phyloP scores from a whole-genome alignment of 768 basidiomycete species.

The Trametes gibbosa region DNA sequence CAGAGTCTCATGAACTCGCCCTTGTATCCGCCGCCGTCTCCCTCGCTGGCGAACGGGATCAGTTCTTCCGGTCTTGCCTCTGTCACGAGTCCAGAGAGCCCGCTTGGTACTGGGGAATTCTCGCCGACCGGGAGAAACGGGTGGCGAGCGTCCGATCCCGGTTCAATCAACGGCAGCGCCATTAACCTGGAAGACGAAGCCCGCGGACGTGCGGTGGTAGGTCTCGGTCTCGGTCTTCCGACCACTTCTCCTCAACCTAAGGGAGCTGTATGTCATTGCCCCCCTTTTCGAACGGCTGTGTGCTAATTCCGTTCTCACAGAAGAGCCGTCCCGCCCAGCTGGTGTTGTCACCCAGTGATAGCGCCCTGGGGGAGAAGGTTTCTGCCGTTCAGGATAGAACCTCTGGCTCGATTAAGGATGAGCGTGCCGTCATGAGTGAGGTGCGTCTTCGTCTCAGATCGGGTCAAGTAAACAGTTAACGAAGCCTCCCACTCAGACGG shows the following conservation, averaged over 20 bases:
- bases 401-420: slow-evolving; percentile 43
- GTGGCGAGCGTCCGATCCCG: slow-evolving; percentile 24
- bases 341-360: slow-evolving; percentile 60
- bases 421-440: slow-evolving; percentile 63
- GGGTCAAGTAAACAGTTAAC: neutral
- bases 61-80: slow-evolving; percentile 19
- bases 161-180: slow-evolving; percentile 8
- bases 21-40: slow-evolving; percentile 15
- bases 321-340: slow-evolving; percentile 52
- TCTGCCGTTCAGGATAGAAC: slow-evolving; percentile 28
- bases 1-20: slow-evolving; percentile 18
- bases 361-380: slow-evolving; percentile 47
- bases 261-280: slow-evolving; percentile 10
- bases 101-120: slow-evolving; percentile 24
- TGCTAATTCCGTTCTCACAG: slow-evolving; percentile 21
- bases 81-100: slow-evolving; percentile 34
- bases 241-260: slow-evolving; percentile 9
- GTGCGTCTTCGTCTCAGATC: slow-evolving; percentile 38
- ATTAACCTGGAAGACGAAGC: slow-evolving; percentile 10
- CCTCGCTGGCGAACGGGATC: slow-evolving; percentile 9
- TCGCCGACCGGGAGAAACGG: slow-evolving; percentile 13
- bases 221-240: slow-evolving; percentile 33
- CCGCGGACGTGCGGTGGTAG: slow-evolving; percentile 20
- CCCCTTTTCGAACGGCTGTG: slow-evolving; percentile 1
- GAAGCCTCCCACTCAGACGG: slow-evolving; percentile 2